phyloP scores from a whole-genome alignment of 2,329 filamentous ascomycete genomes.

The Corinectria fuckeliana region DNA sequence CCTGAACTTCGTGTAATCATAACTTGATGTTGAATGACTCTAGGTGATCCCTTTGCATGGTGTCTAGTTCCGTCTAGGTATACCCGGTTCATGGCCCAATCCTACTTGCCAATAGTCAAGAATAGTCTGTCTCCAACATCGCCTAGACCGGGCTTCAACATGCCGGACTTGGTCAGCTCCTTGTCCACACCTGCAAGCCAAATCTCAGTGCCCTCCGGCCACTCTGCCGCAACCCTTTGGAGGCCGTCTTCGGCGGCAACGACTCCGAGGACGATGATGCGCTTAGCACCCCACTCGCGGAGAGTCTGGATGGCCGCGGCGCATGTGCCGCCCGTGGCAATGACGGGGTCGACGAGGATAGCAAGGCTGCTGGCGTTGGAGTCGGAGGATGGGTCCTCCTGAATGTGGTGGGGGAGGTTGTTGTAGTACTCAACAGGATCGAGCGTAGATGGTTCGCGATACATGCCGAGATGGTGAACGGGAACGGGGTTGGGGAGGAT shows the following conservation, averaged over 20 bases:
- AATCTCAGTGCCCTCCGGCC: slow-evolving; percentile 78
- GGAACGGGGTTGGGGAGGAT: slow-evolving; percentile 82
- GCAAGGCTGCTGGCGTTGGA: slow-evolving; percentile 63
- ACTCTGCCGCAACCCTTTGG: slow-evolving; percentile 73
- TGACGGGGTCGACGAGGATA: slow-evolving; percentile 88
- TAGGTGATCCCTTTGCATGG: slow-evolving; percentile 12
- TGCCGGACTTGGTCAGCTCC: slow-evolving; percentile 77
- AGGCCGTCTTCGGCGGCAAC: slow-evolving; percentile 78
- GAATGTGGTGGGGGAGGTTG: slow-evolving; percentile 81
- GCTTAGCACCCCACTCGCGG: slow-evolving; percentile 88
- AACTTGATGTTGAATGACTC: slow-evolving; percentile 3
- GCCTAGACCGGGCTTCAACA: slow-evolving; percentile 89
- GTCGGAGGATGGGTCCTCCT: slow-evolving; percentile 46
- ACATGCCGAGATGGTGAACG: slow-evolving; percentile 93
- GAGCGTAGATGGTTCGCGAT: slow-evolving; percentile 86
- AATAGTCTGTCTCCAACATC: slow-evolving; percentile 92
- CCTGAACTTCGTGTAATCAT: slow-evolving; percentile 19
- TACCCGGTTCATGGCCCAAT: background rate
- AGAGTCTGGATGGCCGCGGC: slow-evolving; percentile 89
- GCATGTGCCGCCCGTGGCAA: slow-evolving; percentile 91
- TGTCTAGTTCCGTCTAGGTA: slow-evolving; percentile 7
- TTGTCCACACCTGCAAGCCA: slow-evolving; percentile 84
- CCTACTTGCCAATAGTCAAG: slow-evolving; percentile 82
- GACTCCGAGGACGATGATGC: slow-evolving; percentile 77
- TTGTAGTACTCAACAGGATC: slow-evolving; percentile 98